A percentile compares a stretch with the other conserved stretches of the same genome.
phyloP scores from a whole-genome alignment of 441 rosid genomes.

The Erodium texanum region DNA sequence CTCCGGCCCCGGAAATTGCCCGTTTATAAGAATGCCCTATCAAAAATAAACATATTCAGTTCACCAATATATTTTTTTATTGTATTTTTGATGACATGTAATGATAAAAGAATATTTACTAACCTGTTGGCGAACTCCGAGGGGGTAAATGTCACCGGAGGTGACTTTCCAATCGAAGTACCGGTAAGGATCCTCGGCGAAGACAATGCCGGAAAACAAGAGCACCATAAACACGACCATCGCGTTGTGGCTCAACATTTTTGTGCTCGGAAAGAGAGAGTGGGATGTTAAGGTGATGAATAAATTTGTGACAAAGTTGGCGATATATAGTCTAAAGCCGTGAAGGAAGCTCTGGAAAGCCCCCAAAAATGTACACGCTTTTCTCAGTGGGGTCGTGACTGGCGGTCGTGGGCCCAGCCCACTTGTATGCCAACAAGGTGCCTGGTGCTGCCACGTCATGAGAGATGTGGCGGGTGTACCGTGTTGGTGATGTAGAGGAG shows the following conservation, averaged over 20 bases:
- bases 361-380: neutral
- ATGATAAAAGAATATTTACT: neutral
- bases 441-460: neutral
- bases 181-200: neutral
- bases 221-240: neutral
- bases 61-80: no score
- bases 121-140: neutral
- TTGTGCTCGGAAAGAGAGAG: neutral
- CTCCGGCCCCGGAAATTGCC: constrained; percentile 5
- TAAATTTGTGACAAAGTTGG: neutral
- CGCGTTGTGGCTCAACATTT: neutral
- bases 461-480: neutral
- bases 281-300: neutral
- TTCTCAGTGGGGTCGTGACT: neutral
- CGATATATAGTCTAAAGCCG: neutral
- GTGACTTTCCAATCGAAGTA: constrained; percentile 1
- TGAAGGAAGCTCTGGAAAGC: neutral
- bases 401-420: neutral
- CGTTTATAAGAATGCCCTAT: neutral
- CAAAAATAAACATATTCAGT: neutral
- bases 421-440: neutral
- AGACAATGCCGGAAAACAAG: neutral
- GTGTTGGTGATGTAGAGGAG: neutral
- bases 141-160: constrained; percentile 1
- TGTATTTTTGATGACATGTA: no score